phyloP scores from a whole-genome alignment of 306 rosid species.

The Oxytropis ochrocephala region DNA sequence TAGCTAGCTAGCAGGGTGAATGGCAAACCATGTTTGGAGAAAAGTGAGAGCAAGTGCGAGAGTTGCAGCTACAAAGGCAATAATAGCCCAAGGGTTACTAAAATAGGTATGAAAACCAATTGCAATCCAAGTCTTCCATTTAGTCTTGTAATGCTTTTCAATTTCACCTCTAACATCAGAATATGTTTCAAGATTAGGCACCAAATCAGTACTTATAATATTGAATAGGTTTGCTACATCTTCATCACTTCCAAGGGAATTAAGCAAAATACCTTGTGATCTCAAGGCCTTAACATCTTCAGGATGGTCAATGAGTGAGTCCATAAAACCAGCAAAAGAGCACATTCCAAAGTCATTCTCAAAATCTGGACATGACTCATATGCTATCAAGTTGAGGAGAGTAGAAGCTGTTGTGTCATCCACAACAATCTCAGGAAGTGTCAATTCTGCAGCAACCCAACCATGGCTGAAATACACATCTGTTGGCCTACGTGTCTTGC shows the following conservation, averaged over 20 bases:
- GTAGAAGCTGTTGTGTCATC: conserved; percentile 6
- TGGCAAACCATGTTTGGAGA: not conserved
- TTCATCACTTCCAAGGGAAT: conserved; percentile 30
- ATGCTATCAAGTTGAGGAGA: not conserved
- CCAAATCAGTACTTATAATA: conserved; percentile 13
- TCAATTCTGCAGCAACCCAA: not conserved
- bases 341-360: conserved; percentile 13
- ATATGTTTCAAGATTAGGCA: not conserved
- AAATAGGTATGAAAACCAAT: conserved; percentile 5
- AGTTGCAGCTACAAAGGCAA: not conserved
- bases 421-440: not conserved
- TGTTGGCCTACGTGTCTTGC: not conserved
- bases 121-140: conserved; percentile 22
- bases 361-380: conserved; percentile 35
- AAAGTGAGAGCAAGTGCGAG: not conserved
- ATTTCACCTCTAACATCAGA: accelerated
- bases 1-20: not conserved
- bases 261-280: not conserved
- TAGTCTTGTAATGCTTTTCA: not conserved
- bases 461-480: not conserved
- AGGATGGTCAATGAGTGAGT: conserved; percentile 33
- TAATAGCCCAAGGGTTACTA: conserved; percentile 24
- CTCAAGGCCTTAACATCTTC: conserved; percentile 13
- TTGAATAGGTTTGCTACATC: conserved; percentile 29
- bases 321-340: conserved; percentile 24